These are phyloP conservation scores for Kwoniella mangroviensis DNA, from an alignment of 768 basidiomycete genomes.

Conservation along the genomic window DNA sequence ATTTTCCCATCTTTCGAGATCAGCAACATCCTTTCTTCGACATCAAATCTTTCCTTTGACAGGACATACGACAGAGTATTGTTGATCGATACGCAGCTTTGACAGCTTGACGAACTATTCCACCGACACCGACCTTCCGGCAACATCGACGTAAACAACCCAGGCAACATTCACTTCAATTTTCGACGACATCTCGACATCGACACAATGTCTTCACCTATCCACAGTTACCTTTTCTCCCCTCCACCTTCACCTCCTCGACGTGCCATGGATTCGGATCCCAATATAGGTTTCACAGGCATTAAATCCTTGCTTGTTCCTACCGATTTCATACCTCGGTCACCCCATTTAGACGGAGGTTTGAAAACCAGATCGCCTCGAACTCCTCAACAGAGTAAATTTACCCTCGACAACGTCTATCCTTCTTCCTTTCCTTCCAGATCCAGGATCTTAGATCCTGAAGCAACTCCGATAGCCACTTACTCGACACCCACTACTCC, in stretches of 20 bases:
- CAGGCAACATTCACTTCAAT: not conserved
- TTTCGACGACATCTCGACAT: not conserved
- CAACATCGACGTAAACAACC: not conserved
- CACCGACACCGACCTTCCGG: not conserved
- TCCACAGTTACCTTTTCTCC: constrained; percentile 51
- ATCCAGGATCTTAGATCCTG: constrained; percentile 4
- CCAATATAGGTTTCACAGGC: constrained; percentile 29
- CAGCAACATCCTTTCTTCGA: not conserved
- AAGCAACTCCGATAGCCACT: constrained; percentile 21
- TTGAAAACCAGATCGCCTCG: constrained; percentile 38
- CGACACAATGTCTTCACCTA: constrained; percentile 44
- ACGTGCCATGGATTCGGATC: constrained; percentile 4
- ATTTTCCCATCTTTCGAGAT: not conserved
- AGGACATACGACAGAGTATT: constrained; percentile 20
- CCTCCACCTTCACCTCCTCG: constrained; percentile 42
- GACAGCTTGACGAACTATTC: constrained; percentile 6
- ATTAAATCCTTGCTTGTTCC: constrained; percentile 31
- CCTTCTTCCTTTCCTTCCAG: constrained; percentile 23
- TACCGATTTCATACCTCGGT: constrained; percentile 29
- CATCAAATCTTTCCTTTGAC: constrained; percentile 11
- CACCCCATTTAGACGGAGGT: constrained; percentile 20
- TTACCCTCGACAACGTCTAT: constrained; percentile 31
- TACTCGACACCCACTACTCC: constrained; percentile 24
- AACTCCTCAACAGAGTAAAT: constrained; percentile 38
- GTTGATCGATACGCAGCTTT: constrained; percentile 26